Conservation (phyloP, 2,329 filamentous ascomycete species). For the Aspergillus piperis region DNA sequence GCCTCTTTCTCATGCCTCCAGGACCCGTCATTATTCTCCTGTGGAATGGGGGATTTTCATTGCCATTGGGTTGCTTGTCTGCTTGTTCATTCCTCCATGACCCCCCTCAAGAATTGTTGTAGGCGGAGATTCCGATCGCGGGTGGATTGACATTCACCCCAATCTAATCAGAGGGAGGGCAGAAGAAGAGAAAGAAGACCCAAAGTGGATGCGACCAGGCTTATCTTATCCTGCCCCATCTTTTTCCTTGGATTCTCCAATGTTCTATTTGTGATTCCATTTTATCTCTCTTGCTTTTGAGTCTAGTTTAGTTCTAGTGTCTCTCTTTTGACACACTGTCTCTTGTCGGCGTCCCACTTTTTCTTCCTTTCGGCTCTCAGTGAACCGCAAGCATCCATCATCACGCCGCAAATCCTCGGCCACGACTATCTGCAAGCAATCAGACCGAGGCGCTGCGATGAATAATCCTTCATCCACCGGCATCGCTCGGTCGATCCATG, state of each 20-base stretch:
- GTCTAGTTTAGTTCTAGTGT: not conserved
- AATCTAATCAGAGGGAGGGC: not conserved
- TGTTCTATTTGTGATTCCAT: too few species aligned
- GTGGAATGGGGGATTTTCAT: not conserved
- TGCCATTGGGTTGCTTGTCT: not conserved
- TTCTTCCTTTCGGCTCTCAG: not conserved
- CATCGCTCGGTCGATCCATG: slow-evolving; percentile 6
- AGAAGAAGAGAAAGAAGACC: not conserved
- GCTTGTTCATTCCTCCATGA: too few species aligned
- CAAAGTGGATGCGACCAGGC: not conserved
- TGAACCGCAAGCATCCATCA: not conserved
- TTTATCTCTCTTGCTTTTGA: too few species aligned
- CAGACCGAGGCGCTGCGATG: not conserved
- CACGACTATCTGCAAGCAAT: not conserved
- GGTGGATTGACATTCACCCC: too few species aligned
- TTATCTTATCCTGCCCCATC: not conserved
- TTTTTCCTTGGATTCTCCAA: too few species aligned
- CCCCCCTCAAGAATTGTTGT: too few species aligned
- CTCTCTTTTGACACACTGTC: not conserved
- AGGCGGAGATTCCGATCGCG: too few species aligned
- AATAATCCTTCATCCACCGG: slow-evolving; percentile 1
- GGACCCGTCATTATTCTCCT: not conserved
- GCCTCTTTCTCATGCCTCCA: not conserved
- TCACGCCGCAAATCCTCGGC: not conserved
- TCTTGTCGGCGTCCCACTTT: not conserved